Conservation (phyloP, 495 filamentous ascomycete species). For the Annulohypoxylon stygium region DNA sequence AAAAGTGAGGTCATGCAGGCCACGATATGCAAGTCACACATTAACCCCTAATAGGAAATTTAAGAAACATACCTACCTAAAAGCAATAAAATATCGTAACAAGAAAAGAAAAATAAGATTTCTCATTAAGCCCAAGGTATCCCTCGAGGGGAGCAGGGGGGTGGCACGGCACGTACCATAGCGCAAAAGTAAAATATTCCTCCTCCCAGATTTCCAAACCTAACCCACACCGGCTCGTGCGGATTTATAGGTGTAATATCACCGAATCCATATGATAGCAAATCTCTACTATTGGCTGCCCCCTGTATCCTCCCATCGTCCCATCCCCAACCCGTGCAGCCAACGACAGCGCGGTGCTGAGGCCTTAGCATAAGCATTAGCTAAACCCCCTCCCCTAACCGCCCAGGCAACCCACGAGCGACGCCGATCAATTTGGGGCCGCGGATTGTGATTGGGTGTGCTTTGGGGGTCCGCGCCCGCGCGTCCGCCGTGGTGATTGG, state of each 20-base stretch:
- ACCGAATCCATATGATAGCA: conserved; percentile 2
- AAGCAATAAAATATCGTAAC: not conserved
- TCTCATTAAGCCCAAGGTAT: conserved; percentile 13
- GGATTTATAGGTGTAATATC: not conserved
- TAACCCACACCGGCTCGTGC: conserved; percentile 19
- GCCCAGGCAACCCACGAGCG: not conserved
- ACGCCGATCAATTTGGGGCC: conserved; percentile 1
- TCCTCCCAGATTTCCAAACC: not conserved
- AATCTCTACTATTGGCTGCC: conserved; percentile 14
- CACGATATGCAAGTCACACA: conserved; percentile 35
- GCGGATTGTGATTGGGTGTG: conserved; percentile 17
- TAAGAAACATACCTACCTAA: not conserved
- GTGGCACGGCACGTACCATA: conserved; percentile 27
- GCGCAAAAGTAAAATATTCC: not conserved
- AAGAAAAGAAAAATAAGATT: conserved; percentile 2
- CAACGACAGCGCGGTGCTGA: conserved; percentile 17
- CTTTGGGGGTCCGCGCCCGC: not conserved
- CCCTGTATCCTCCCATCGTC: not conserved
- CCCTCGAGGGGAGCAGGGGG: conserved; percentile 2
- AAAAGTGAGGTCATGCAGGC: conserved; percentile 30
- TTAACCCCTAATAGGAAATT: conserved; percentile 21
- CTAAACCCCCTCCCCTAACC: not conserved
- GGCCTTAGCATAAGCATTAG: not conserved
- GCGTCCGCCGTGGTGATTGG: conserved; percentile 11
- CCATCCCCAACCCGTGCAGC: conserved; percentile 9